Evolutionary conservation across 2,329 filamentous ascomycete genomes (phyloP), one percentile per base, ranked within the genome.

Genomic region (Botrytis elliptica): DNA sequence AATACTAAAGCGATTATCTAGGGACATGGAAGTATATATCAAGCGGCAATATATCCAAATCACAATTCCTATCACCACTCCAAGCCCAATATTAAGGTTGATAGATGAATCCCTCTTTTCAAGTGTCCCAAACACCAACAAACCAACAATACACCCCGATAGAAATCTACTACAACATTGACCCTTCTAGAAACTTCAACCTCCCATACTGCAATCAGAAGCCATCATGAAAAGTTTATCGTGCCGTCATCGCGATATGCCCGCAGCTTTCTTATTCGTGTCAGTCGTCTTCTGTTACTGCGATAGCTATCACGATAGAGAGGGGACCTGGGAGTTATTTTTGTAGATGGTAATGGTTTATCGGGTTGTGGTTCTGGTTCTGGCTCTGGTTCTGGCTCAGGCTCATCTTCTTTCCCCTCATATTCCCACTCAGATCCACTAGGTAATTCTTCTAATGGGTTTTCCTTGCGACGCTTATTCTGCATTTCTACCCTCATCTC

Each of bases 81-180:
- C 14, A 29, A 55, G 6, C n/a, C 52, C 14, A 29, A 29, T 55
- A 29, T 9, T 1, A 1, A 55, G 3, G 0, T 18, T 29, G 8
- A 55, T 16, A 29, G 14, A 29, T 14, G 25, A 55, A 55, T n/a
- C 1, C 14, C 14, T 55, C n/a, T 18, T 29, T 8, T 1, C 52
- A 29, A 29, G 6, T 29, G 8, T 0, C 1, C 3, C n/a, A 18
- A 55, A 55, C 22, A 55, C 25, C 6, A 16, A 10, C 4, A 49
- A 49, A 49, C 46, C 20, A 49, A 29, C n/a, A 18, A 57, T 33
- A 29, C 3, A 57, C 6, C 0, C n/a, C 14, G 9, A 57, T 57
- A 29, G 3, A 57, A 18, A 18, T 3, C n/a, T 3, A 0, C n/a
- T 0, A 29, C 0, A 18, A 29, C 7, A 57, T 16, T 14, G 18